A percentile compares a stretch with the other conserved stretches of the same genome.
These are phyloP conservation scores for Aspergillus leporis DNA, from an alignment of 495 filamentous ascomycete genomes.

Conservation along the genomic window DNA sequence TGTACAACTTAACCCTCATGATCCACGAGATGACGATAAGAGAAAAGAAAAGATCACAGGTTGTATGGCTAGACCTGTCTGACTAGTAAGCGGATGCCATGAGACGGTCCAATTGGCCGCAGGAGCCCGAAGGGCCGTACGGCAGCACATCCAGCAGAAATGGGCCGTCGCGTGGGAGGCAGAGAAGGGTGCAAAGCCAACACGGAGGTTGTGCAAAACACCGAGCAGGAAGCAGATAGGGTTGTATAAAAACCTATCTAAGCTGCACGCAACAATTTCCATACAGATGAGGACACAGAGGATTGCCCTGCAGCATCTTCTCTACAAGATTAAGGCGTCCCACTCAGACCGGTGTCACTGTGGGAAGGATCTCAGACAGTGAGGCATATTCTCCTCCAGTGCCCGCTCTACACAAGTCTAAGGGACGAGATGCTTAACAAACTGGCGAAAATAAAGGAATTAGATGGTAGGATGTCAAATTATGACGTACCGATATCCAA, in stretches of 20 bases:
- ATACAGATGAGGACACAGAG: not conserved
- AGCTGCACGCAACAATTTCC: not conserved
- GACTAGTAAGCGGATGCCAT: too few species aligned
- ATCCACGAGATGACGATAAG: not conserved
- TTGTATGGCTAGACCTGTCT: not conserved
- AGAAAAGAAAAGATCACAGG: not conserved
- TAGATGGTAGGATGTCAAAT: not conserved
- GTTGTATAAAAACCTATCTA: too few species aligned
- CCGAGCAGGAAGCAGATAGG: too few species aligned
- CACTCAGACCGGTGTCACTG: not conserved
- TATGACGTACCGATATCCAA: not conserved
- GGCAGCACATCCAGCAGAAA: too few species aligned
- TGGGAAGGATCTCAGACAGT: not conserved
- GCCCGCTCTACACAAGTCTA: not conserved
- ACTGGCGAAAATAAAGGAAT: not conserved
- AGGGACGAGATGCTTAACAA: not conserved
- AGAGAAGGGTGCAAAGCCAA: too few species aligned
- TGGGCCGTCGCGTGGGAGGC: too few species aligned
- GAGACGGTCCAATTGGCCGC: too few species aligned
- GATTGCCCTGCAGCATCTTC: not conserved
- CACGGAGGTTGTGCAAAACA: too few species aligned
- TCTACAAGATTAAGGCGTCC: not conserved
- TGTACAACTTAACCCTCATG: not conserved
- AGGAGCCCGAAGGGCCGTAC: too few species aligned
- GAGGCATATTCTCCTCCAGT: not conserved